These are phyloP conservation scores for Moniliophthora roreri DNA, from an alignment of 1,284 basidiomycete genomes.

Conservation along the genomic window DNA sequence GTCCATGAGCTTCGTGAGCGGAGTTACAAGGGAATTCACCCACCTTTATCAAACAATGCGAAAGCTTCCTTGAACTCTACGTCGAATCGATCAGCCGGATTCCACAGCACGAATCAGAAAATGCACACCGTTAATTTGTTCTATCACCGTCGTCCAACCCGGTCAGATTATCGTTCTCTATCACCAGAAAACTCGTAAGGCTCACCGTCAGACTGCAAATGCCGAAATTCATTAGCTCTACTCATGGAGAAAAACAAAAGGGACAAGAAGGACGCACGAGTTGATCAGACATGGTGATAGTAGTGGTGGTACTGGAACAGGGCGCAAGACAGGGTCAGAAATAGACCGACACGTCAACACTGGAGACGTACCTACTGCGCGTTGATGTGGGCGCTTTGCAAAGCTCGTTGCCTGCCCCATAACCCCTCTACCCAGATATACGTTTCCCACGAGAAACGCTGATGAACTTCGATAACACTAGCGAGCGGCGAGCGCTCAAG, in stretches of 20 bases:
- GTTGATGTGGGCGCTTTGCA: too few species aligned
- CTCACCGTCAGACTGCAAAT: slow-evolving; percentile 1
- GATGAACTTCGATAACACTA: too few species aligned
- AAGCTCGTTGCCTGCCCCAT: too few species aligned
- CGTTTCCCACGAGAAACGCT: too few species aligned
- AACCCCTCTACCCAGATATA: too few species aligned
- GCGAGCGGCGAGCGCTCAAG: too few species aligned
- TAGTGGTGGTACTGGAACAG: background rate
- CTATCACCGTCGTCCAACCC: too few species aligned
- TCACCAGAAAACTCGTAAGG: too few species aligned
- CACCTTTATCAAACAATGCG: slow-evolving; percentile 86
- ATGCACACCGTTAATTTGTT: slow-evolving; percentile 13
- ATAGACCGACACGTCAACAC: background rate
- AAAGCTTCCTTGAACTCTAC: slow-evolving; percentile 80
- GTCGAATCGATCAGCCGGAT: background rate
- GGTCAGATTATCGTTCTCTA: too few species aligned
- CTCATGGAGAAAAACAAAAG: background rate
- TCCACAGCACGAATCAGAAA: background rate
- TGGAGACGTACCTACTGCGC: background rate
- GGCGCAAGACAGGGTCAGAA: background rate
- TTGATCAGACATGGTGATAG: slow-evolving; percentile 5
- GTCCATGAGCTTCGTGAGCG: too few species aligned
- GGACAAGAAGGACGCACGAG: too few species aligned
- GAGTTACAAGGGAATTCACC: too few species aligned
- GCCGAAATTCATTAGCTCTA: background rate